Evolutionary conservation across 2,329 filamentous ascomycete genomes (phyloP), one percentile per base, ranked within the genome.

Genomic region (Aschersonia sp.): DNA sequence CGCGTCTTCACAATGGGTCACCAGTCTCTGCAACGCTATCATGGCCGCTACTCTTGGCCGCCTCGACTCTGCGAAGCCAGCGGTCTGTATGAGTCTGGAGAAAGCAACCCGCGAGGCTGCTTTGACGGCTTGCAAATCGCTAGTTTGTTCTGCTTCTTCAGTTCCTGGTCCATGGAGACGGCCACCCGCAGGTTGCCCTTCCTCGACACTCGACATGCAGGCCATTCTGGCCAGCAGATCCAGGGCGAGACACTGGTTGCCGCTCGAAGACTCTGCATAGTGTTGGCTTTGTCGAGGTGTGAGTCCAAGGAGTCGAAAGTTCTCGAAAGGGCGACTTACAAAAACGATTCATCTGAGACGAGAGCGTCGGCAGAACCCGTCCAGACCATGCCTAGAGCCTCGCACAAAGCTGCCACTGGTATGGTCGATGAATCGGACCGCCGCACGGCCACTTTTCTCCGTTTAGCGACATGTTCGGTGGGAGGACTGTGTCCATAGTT

Each of bases 41-140:
- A 92, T 87, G 7, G 82, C 81, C 51, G 79, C 71, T 40, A 94
- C 72, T 44, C 87, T 75, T 38, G 78, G 71, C 44, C 71, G 73
- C n/a, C 74, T 73, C 28, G 77, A 78, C 49, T 74, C 67, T 4
- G 68, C 52, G 51, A 82, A 78, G 6, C 58, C 57, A 1, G 67
- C 56, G 2, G 66, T 61, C 38, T 68, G 59, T 47, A 75, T 60
- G 5, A 82, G 53, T 30, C 63, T 68, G 9, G 60, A 57, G 49
- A 82, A 73, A 7, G 72, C 62, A 2, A 55, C 53, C 32, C 74
- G 65, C 2, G 70, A 68, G 9, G 57, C 53, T n/a, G 54, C 64
- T 61, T 66, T 68, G 29, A 51, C 48, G 9, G 47, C 31, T 2
- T 53, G 48, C 32, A 51, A 44, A 12, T 49, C 47, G 30, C 49